Percentiles rank a stretch among this genome's conserved stretches.
Evolutionary conservation across 306 rosid genomes (phyloP).

Genomic region (Begonia fuchsioides): DNA sequence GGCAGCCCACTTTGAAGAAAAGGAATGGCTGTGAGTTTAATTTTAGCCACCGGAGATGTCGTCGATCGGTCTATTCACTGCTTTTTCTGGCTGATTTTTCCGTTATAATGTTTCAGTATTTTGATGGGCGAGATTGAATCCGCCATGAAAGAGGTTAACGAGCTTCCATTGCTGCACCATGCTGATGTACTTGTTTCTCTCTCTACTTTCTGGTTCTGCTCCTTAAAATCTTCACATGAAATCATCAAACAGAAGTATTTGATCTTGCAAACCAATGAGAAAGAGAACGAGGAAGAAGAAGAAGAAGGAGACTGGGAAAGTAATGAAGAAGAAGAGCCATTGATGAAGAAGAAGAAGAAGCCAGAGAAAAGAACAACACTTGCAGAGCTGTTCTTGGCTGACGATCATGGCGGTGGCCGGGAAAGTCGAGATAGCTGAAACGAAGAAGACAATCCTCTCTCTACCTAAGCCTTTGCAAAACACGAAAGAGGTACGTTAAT

Average conservation of each 20-base stretch:
- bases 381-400: slow-evolving; percentile 82
- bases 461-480: too few relatives aligned
- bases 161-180: slow-evolving; percentile 44
- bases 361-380: slow-evolving; percentile 60
- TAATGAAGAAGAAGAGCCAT: slow-evolving; percentile 8
- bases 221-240: too few relatives aligned
- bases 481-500: too few relatives aligned
- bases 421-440: neutral
- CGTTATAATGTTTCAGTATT: too few relatives aligned
- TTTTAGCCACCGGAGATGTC: too few relatives aligned
- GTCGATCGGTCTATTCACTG: too few relatives aligned
- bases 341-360: slow-evolving; percentile 25
- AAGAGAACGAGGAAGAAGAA: slow-evolving; percentile 25
- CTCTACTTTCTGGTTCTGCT: slow-evolving; percentile 4
- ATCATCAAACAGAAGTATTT: slow-evolving; percentile 26
- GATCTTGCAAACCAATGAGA: slow-evolving; percentile 23
- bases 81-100: too few relatives aligned
- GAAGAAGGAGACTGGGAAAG: slow-evolving; percentile 26
- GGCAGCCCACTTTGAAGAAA: too few relatives aligned
- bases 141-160: slow-evolving; percentile 22
- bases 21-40: too few relatives aligned
- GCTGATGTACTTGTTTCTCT: slow-evolving; percentile 21
- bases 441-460: slow-evolving; percentile 14
- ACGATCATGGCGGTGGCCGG: slow-evolving; percentile 27
- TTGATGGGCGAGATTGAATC: slow-evolving; percentile 21